Conservation (phyloP, 805 yeast species). For the Candida insectorum region DNA sequence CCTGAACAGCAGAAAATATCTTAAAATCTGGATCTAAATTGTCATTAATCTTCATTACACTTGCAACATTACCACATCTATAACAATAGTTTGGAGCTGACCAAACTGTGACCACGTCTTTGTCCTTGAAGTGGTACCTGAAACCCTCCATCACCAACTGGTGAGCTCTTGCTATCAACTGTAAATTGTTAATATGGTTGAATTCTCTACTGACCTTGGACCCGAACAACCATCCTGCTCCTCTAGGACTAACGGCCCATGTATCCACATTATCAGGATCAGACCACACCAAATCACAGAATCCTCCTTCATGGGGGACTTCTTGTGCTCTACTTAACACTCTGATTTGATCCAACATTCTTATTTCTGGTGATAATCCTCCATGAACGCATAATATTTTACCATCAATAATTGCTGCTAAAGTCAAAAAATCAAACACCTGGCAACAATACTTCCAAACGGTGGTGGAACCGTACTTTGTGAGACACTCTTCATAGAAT, state of each 20-base stretch:
- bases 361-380: conserved; percentile 93
- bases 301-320: conserved; percentile 98
- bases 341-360: conserved; percentile 95
- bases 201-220: conserved; percentile 91
- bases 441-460: conserved; percentile 97
- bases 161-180: conserved; percentile 92
- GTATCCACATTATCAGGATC: conserved; percentile 98
- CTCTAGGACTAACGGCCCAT: conserved; percentile 97
- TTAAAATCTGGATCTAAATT: conserved; percentile 84
- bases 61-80: conserved; percentile 96
- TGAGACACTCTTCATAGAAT: conserved; percentile 91
- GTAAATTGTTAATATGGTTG: conserved; percentile 88
- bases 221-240: conserved; percentile 98
- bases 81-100: conserved; percentile 96
- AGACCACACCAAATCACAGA: conserved; percentile 96
- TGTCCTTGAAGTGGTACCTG: conserved; percentile 92
- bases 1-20: conserved; percentile 94
- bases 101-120: conserved; percentile 98
- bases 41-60: conserved; percentile 94
- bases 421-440: conserved; percentile 88
- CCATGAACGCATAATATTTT: conserved; percentile 95
- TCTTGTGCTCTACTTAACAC: conserved; percentile 95
- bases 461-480: conserved; percentile 89
- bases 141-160: conserved; percentile 99
- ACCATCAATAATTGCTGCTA: conserved; percentile 96